Evolutionary conservation across 352 stramenopile genomes (phyloP), one percentile per base, ranked within the genome.

Genomic region (Phytophthora pini): DNA sequence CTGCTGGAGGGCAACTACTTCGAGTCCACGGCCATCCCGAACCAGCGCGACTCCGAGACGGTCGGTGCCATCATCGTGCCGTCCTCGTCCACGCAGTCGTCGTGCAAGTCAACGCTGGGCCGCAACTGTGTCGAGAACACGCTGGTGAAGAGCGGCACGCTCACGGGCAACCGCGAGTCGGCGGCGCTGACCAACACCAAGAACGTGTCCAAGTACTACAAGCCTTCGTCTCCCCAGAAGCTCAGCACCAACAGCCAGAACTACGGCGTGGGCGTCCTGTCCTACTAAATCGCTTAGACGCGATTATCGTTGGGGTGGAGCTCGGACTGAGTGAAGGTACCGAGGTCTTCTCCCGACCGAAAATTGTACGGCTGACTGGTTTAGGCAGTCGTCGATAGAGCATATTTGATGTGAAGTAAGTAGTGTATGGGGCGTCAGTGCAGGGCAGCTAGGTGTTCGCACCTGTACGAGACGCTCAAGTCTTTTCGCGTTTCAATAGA

Each of bases 1-100:
- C 61, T 85, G 4, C 46, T 69, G 22, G 73, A 84, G 36, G 76
- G 70, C 11, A 87, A 84, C 58, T 82, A 74, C 70, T 80, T 83
- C 51, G 72, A 87, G 59, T 44, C 68, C 43, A 67, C 43, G 1
- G 38, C 50, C 43, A 31, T 40, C 13, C 49, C 59, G 20, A 67
- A 56, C 51, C 53, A 56, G 49, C 52, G 55, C 44, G 51, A 61
- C 41, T 10, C 50, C 20, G 59, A 61, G 41, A 61, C 51, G 7
- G 49, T 56, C 13, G 59, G 59, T 12, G 59, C 59, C 12, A 61
- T 62, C 43, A 62, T 62, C n/a, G 55, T 55, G 32, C 55, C 55
- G 43, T 62, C 55, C 20, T 47, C 20, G 4, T 47, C 22, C 10
- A 57, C 50, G 44, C 60, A 68, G 51, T 56, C 50, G 43, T 29